These are phyloP conservation scores for Chaetomidium leptoderma DNA, from an alignment of 495 filamentous ascomycete species.

Conservation along the genomic window DNA sequence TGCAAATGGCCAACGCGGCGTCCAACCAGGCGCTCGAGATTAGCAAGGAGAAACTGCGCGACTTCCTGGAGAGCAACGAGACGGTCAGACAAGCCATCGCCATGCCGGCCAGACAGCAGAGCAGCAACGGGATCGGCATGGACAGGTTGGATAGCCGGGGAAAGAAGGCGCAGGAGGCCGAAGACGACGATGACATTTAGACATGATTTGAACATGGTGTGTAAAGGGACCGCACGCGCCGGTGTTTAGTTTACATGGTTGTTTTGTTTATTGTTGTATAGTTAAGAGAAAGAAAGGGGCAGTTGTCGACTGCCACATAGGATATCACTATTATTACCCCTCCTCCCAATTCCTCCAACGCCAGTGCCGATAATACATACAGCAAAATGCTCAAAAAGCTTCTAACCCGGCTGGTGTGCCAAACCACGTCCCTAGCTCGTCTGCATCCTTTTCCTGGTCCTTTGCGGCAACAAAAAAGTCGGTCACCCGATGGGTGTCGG, in stretches of 20 bases:
- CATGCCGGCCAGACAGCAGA: conserved; percentile 49
- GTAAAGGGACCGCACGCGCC: neutral
- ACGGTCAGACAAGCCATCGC: conserved; percentile 74
- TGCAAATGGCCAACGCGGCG: conserved; percentile 89
- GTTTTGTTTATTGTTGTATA: conserved; percentile 9
- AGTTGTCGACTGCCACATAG: conserved; percentile 3
- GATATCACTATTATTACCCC: conserved; percentile 24
- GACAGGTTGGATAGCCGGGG: conserved; percentile 58
- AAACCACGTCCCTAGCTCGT: conserved; percentile 61
- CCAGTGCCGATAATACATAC: conserved; percentile 11
- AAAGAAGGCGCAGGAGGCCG: conserved; percentile 45
- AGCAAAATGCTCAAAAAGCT: conserved; percentile 47
- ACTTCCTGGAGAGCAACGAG: conserved; percentile 78
- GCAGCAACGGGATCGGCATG: conserved; percentile 51
- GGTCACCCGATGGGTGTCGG: conserved; percentile 60
- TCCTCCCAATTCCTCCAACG: conserved; percentile 14
- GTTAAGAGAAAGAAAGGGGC: too few relatives aligned
- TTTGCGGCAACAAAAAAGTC: conserved; percentile 57
- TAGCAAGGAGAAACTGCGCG: conserved; percentile 79
- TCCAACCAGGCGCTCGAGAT: conserved; percentile 80
- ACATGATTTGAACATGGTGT: conserved; percentile 7
- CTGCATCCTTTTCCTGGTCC: conserved; percentile 42
- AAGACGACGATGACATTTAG: conserved; percentile 50
- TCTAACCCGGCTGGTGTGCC: conserved; percentile 55
- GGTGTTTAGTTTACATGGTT: conserved; percentile 14